A percentile compares a stretch with the other conserved stretches of the same genome.
These are phyloP conservation scores for Candida endomychidarum DNA, from an alignment of 805 yeast species.

Conservation along the genomic window DNA sequence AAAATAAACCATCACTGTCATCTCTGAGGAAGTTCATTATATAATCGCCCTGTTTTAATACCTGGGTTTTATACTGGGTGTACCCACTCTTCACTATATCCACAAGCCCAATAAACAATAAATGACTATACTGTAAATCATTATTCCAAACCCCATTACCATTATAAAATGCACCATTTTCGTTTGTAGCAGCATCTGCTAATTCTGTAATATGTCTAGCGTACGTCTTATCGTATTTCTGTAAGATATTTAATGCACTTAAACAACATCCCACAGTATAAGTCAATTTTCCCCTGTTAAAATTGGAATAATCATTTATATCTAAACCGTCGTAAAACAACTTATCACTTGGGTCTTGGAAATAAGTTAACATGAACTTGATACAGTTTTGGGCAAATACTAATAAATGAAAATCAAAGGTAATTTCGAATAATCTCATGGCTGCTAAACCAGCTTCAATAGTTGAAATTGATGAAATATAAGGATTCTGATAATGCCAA, in stretches of 20 bases:
- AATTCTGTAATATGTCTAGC: conserved; percentile 19
- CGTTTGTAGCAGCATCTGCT: conserved; percentile 18
- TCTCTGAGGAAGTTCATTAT: conserved; percentile 18
- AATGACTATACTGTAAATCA: conserved; percentile 21
- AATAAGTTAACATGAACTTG: conserved; percentile 15
- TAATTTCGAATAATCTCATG: conserved; percentile 14
- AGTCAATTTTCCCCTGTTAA: conserved; percentile 28
- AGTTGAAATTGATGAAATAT: conserved; percentile 27
- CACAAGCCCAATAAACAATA: conserved; percentile 23
- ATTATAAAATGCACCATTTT: conserved; percentile 20
- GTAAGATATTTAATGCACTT: conserved; percentile 21
- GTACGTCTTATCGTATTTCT: conserved; percentile 15
- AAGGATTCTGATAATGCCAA: conserved; percentile 19
- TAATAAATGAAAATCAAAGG: conserved; percentile 13
- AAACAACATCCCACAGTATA: conserved; percentile 30
- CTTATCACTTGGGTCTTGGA: conserved; percentile 17
- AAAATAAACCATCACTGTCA: conserved; percentile 15
- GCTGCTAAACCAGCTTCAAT: conserved; percentile 27
- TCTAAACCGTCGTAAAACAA: conserved; percentile 22
- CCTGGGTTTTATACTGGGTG: conserved; percentile 11
- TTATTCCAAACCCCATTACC: conserved; percentile 26
- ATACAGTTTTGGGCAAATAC: conserved; percentile 18
- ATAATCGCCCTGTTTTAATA: conserved; percentile 17
- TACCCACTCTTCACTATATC: conserved; percentile 12
- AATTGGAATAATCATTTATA: conserved; percentile 21